A percentile compares a stretch with the other conserved stretches of the same genome.
phyloP scores from a whole-genome alignment of 352 stramenopile genomes.

The Pythium coloratum region DNA sequence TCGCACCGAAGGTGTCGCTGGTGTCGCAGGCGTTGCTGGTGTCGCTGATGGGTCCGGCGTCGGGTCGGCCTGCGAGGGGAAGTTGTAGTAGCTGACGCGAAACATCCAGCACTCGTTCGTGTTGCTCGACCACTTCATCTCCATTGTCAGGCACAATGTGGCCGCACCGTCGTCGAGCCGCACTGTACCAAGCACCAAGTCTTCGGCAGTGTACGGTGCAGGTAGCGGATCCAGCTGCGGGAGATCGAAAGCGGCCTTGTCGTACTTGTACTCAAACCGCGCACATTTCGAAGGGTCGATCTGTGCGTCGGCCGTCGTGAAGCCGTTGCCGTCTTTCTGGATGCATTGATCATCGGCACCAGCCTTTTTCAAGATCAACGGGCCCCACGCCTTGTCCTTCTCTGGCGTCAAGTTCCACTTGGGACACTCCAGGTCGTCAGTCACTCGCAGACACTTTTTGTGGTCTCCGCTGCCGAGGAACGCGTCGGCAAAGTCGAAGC shows the following conservation, averaged over 20 bases:
- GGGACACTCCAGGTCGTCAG: not conserved
- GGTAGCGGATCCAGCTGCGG: too few relatives aligned
- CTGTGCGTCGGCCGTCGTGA: too few relatives aligned
- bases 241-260: too few relatives aligned
- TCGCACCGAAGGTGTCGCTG: too few relatives aligned
- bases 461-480: not conserved
- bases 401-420: slow-evolving; percentile 8
- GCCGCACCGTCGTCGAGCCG: too few relatives aligned
- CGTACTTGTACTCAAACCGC: too few relatives aligned
- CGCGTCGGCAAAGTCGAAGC: not conserved
- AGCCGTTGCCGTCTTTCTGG: too few relatives aligned
- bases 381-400: not conserved
- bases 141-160: not conserved
- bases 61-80: not conserved
- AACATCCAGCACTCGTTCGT: not conserved
- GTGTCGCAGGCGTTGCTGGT: too few relatives aligned
- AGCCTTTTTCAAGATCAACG: too few relatives aligned
- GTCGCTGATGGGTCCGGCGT: too few relatives aligned
- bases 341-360: too few relatives aligned
- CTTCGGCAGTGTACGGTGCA: not conserved
- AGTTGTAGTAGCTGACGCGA: slow-evolving; percentile 5
- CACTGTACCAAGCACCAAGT: not conserved
- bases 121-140: not conserved
- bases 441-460: not conserved
- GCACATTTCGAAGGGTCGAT: too few relatives aligned